Base-by-base conservation (phyloP, 768 basidiomycete genomes). In the Tricholoma hemisulphureum region DNA sequence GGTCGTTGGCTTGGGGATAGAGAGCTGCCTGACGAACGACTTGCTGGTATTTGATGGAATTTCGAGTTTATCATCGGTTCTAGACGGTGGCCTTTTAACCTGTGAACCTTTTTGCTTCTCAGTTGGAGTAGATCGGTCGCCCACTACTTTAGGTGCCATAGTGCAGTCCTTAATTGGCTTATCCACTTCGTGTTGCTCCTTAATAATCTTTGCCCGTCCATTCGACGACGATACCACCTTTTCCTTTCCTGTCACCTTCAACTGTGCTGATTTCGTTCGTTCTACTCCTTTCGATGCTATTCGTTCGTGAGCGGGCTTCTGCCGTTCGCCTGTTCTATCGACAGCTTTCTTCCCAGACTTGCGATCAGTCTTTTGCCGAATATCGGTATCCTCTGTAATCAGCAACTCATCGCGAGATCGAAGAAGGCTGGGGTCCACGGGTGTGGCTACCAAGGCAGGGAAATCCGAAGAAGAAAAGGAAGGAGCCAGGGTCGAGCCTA, bases 401-500 rank as follows among this genome's bases (percentile, higher is more conserved):
- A 71, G 71, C 43, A 71, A 65, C 13, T 69, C 71, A 45, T 70
- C 66, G 37, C 52, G 73, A 55, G 64, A 34, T 57, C 58, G 60
- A 50, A n/a, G n/a, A n/a, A 63, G 56, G 20, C 63, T 61, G 56
- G 70, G 55, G 49, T 73, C 70, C 64, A 74, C 60, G 67, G 76
- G 61, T 58, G 65, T 71, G 58, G 69, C 59, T 61, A 80, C 73
- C 58, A 93, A 77, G 34, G 89, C 88, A 53, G 90, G 91, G 69
- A 93, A 93, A 71, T 93, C 91, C 67, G 82, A 74, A 37, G 84
- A 74, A 60, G 89, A 89, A 55, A 91, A 75, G 56, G 78, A 73
- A 53, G 79, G 73, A 57, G 86, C 83, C 57, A 85, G 76, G 58
- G 78, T 73, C 52, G 80, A 74, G 73, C 58, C 73, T 71, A 73